Percentiles rank a stretch among this genome's conserved stretches.
Evolutionary conservation across 805 yeast genomes (phyloP).

Genomic region (Gaillardinia entomophila): DNA sequence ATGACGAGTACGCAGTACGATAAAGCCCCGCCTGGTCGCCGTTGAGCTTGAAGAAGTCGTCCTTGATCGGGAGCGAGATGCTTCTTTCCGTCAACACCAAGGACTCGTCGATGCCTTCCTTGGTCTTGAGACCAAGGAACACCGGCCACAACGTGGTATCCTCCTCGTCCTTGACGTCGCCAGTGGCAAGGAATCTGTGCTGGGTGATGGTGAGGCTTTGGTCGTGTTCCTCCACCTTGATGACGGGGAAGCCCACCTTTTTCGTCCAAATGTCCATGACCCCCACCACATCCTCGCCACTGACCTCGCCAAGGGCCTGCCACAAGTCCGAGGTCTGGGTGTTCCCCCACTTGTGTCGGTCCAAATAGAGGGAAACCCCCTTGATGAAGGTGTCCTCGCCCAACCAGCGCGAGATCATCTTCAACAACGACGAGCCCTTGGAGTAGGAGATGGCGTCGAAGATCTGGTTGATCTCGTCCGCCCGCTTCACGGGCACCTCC

Average conservation of each 20-base stretch:
- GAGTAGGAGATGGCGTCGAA: conserved; percentile 81
- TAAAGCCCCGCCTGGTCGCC: conserved; percentile 71
- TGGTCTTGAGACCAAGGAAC: conserved; percentile 59
- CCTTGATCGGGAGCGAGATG: conserved; percentile 31
- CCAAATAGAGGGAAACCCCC: conserved; percentile 75
- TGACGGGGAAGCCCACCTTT: conserved; percentile 71
- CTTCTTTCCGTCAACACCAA: conserved; percentile 44
- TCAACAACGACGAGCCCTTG: conserved; percentile 73
- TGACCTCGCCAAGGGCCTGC: conserved; percentile 63
- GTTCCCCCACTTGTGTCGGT: conserved; percentile 71
- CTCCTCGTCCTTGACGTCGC: conserved; percentile 72
- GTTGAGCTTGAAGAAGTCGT: conserved; percentile 63
- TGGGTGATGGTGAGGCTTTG: conserved; percentile 55
- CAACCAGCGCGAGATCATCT: conserved; percentile 76
- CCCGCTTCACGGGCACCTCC: conserved; percentile 74
- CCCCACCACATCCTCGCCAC: conserved; percentile 65
- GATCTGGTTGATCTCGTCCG: conserved; percentile 77
- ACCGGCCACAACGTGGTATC: conserved; percentile 65
- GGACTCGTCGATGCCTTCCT: conserved; percentile 55
- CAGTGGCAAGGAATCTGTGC: conserved; percentile 69
- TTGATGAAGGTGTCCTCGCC: conserved; percentile 73
- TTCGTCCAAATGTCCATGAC: conserved; percentile 82
- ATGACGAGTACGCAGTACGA: conserved; percentile 64
- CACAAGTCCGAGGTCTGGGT: conserved; percentile 74
- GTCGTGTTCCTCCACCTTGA: conserved; percentile 54